Evolutionary conservation across 345 rosid genomes (phyloP).

Genomic region (Cochlearia excelsa): DNA sequence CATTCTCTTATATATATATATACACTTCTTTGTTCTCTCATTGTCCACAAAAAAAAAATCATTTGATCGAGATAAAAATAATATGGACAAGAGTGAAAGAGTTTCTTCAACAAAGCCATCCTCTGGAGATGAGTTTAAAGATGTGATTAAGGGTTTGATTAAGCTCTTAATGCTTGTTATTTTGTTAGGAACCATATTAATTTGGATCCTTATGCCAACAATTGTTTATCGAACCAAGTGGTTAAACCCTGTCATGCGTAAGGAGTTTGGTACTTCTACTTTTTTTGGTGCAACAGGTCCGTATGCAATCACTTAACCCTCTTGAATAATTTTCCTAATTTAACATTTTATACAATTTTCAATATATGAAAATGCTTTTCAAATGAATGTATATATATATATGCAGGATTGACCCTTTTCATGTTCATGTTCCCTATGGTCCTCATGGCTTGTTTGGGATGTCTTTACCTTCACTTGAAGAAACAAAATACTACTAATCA

Average conservation of each 20-base stretch:
- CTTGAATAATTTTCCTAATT: no score
- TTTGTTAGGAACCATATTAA: constrained; percentile 45
- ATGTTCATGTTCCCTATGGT: constrained; percentile 57
- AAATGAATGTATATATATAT: no score
- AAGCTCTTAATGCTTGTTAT: constrained; percentile 39
- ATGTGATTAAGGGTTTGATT: constrained; percentile 34
- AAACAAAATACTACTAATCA: constrained; percentile 21
- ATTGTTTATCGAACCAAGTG: constrained; percentile 43
- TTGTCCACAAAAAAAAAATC: constrained; percentile 2
- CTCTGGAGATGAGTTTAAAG: constrained; percentile 27
- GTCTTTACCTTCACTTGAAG: constrained; percentile 54
- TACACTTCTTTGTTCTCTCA: constrained; percentile 1
- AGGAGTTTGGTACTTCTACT: constrained; percentile 37
- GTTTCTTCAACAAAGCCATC: no score
- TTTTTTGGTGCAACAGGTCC: constrained; percentile 60
- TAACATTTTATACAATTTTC: no score
- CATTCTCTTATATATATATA: constrained; percentile 21
- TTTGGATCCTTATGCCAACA: constrained; percentile 68
- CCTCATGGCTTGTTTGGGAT: constrained; percentile 53
- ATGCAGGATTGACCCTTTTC: constrained; percentile 42
- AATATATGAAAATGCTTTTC: no score
- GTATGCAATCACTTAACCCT: not conserved
- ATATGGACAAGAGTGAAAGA: constrained; percentile 27
- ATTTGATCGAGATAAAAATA: constrained; percentile 8
- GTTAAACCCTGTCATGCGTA: constrained; percentile 38